Evolutionary conservation across 441 rosid genomes (phyloP), one percentile per base, ranked within the genome.

Genomic region (Theobroma grandiflorum): DNA sequence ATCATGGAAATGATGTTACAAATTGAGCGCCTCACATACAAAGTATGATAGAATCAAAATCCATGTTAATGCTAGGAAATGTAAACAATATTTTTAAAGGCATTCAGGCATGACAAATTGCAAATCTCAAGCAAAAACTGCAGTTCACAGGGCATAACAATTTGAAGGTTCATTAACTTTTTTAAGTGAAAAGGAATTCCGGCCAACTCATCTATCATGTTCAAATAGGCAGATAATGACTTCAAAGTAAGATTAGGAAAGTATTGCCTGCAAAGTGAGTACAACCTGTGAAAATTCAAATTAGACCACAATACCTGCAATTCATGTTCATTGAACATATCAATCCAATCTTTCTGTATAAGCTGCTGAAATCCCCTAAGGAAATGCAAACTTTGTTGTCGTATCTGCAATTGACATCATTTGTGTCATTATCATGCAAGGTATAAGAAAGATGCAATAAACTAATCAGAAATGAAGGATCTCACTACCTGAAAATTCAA

Each of bases 291-390:
- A 67, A 47, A 14, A 38, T 77, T 40, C 14, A 45, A 65, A 65
- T 43, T 11, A 42, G 45, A 33, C 63, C 16, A 79, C 20, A 40
- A 57, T 84, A 97, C 99, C 99, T 95, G 98, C 84, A 95, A 91
- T 87, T 97, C 99, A 85, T 97, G 98, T 85, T 97, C 99, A 74
- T 97, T 93, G 78, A 97, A 95, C 99, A 97, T 95, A 80, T 91
- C 97, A 71, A 97, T 94, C 98, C 99, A 97, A 77, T 91, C 97
- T 88, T 87, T 97, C 80, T 90, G 95, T 80, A 95, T 90, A 83
- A 97, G 99, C 89, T 93, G 99, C 89, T 97, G 94, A 91, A 97
- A 94, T 47, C 99, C 99, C 86, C 93, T 92, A 85, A 94, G 80
- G 84, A 97, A 95, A 90, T 97, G 92, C 85, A 92, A 82, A 88